phyloP scores from a whole-genome alignment of 2,329 filamentous ascomycete genomes.

The Penicillium sp. region DNA sequence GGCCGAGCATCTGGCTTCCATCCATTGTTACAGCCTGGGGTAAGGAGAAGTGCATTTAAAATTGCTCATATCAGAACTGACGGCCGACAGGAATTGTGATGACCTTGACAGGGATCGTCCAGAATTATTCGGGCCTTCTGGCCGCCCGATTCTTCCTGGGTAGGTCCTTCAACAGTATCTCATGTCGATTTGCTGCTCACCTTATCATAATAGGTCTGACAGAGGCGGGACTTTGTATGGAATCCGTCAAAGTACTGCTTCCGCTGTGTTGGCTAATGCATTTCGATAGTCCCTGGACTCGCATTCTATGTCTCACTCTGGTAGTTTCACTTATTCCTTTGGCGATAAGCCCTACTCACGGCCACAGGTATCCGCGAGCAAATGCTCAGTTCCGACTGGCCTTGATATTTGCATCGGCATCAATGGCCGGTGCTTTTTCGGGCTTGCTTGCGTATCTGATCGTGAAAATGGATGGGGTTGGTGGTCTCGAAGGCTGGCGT shows the following conservation, averaged over 20 bases:
- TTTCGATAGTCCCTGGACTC: neutral
- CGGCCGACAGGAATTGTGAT: neutral
- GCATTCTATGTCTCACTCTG: neutral
- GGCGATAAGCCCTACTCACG: neutral
- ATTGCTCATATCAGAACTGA: neutral
- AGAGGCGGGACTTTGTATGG: neutral
- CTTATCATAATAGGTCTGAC: neutral
- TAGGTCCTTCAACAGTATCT: neutral
- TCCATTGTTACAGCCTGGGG: slow-evolving; percentile 48
- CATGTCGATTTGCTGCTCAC: neutral
- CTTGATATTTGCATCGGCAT: slow-evolving; percentile 53
- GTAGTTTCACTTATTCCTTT: neutral
- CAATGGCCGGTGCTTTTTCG: slow-evolving; percentile 56
- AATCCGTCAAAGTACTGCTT: neutral
- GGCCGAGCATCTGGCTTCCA: slow-evolving; percentile 36
- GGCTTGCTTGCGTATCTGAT: slow-evolving; percentile 59
- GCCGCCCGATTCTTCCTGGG: neutral
- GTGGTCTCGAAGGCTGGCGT: slow-evolving; percentile 53
- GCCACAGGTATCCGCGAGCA: slow-evolving; percentile 46
- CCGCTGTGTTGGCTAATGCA: neutral
- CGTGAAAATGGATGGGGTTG: slow-evolving; percentile 56
- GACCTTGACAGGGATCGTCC: slow-evolving; percentile 55
- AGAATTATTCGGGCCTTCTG: slow-evolving; percentile 32
- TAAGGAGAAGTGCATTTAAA: neutral
- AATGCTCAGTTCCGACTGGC: slow-evolving; percentile 51